Conservation (phyloP, 345 rosid species). For the Brassica juncea region DNA sequence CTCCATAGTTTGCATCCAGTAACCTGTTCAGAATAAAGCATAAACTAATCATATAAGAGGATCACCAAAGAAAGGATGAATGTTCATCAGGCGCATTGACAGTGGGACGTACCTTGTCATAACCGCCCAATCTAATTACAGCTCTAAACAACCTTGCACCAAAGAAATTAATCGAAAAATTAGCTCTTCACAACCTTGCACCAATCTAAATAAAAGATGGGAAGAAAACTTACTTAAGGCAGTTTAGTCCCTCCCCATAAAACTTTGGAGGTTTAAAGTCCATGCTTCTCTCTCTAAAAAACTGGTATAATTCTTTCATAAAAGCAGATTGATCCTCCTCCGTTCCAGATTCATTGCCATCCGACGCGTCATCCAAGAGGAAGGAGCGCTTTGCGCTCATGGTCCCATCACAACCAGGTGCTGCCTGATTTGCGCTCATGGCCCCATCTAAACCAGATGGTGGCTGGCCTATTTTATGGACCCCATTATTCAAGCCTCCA, state of each 20-base stretch:
- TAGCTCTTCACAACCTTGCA: slow-evolving; percentile 12
- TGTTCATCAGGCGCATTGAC: slow-evolving; percentile 5
- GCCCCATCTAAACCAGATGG: slow-evolving; percentile 41
- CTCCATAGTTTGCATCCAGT: slow-evolving; percentile 87
- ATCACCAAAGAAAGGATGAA: slow-evolving; percentile 4
- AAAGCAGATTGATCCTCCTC: slow-evolving; percentile 73
- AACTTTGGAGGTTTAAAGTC: slow-evolving; percentile 91
- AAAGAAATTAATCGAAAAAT: slow-evolving; percentile 14
- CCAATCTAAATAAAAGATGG: slow-evolving; percentile 13
- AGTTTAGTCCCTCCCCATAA: slow-evolving; percentile 84
- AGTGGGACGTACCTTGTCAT: slow-evolving; percentile 71
- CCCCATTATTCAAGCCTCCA: slow-evolving; percentile 43
- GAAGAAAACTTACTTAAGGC: slow-evolving; percentile 67
- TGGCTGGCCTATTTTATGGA: slow-evolving; percentile 30
- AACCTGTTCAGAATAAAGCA: slow-evolving; percentile 54
- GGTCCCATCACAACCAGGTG: slow-evolving; percentile 42
- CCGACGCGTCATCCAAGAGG: slow-evolving; percentile 49
- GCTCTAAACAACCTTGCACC: slow-evolving; percentile 77
- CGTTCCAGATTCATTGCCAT: slow-evolving; percentile 67
- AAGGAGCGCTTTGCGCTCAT: slow-evolving; percentile 45
- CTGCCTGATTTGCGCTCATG: slow-evolving; percentile 33
- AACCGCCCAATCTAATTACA: slow-evolving; percentile 86
- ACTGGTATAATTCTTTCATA: slow-evolving; percentile 73
- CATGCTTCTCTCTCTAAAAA: slow-evolving; percentile 57
- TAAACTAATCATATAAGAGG: neutral